Evolutionary conservation across 305 asterid genomes (phyloP).

Genomic region (Withania somnifera): DNA sequence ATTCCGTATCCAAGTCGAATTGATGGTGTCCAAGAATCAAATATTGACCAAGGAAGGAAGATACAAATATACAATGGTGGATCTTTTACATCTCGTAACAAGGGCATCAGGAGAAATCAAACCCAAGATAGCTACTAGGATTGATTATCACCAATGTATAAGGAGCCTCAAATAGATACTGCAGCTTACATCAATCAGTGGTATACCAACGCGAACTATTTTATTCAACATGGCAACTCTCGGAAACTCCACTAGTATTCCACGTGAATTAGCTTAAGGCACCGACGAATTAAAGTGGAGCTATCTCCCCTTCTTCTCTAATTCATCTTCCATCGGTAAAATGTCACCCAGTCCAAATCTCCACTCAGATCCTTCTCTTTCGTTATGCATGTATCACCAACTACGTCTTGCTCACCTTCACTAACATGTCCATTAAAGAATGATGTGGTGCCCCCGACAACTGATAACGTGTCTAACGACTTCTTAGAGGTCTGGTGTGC

Average conservation of each 20-base stretch:
- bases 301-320: constrained; percentile 87
- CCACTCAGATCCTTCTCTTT: constrained; percentile 13
- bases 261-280: background rate
- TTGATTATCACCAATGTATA: no score
- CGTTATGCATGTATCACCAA: constrained; percentile 15
- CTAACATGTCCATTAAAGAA: no score
- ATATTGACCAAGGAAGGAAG: no score
- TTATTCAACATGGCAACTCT: background rate
- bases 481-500: background rate
- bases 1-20: background rate
- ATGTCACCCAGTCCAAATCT: background rate
- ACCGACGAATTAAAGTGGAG: no score
- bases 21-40: background rate
- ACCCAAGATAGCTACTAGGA: no score
- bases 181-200: background rate
- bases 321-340: constrained; percentile 37
- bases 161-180: no score
- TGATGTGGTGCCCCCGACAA: background rate
- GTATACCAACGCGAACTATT: background rate
- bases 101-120: no score
- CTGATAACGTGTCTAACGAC: constrained; percentile 7
- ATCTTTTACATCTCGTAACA: no score
- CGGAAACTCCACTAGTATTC: background rate
- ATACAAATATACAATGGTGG: no score
- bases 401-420: constrained; percentile 17